These are phyloP conservation scores for Colletotrichum limetticola DNA, from an alignment of 2,329 filamentous ascomycete species.

Conservation along the genomic window DNA sequence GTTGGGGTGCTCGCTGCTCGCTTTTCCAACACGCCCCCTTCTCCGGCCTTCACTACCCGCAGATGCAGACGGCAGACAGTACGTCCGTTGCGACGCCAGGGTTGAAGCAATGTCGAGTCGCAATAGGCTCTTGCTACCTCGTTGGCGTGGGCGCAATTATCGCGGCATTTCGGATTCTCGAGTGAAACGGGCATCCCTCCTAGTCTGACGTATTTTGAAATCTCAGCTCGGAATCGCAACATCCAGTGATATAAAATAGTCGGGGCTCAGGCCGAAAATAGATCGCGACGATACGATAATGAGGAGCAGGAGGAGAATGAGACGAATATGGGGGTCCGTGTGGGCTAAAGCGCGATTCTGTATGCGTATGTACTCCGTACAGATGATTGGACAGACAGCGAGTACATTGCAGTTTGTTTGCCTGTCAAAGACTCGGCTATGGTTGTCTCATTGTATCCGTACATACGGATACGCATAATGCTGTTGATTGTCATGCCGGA, in stretches of 20 bases:
- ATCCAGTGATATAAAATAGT: not conserved
- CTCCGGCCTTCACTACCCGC: not conserved
- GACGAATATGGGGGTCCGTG: not conserved
- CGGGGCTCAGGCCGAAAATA: not conserved
- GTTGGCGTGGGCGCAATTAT: not conserved
- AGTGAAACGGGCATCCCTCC: not conserved
- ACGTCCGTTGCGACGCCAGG: not conserved
- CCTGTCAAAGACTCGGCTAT: not conserved
- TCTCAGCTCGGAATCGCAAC: not conserved
- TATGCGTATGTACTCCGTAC: not conserved
- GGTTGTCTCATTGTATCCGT: not conserved
- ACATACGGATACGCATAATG: not conserved
- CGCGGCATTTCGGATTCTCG: not conserved
- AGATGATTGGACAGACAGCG: not conserved
- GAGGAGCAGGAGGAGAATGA: not conserved
- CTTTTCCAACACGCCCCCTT: not conserved
- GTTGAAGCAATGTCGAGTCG: not conserved
- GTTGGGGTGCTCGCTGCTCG: not conserved
- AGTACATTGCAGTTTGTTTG: too few relatives aligned
- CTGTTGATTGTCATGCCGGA: not conserved
- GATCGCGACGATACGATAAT: not conserved
- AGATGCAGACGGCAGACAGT: not conserved
- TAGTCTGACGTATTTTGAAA: not conserved
- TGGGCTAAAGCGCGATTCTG: not conserved
- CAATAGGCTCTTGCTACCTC: not conserved